Percentiles rank a stretch among this genome's conserved stretches.
phyloP scores from a whole-genome alignment of 306 rosid genomes.

The Neltuma alba region DNA sequence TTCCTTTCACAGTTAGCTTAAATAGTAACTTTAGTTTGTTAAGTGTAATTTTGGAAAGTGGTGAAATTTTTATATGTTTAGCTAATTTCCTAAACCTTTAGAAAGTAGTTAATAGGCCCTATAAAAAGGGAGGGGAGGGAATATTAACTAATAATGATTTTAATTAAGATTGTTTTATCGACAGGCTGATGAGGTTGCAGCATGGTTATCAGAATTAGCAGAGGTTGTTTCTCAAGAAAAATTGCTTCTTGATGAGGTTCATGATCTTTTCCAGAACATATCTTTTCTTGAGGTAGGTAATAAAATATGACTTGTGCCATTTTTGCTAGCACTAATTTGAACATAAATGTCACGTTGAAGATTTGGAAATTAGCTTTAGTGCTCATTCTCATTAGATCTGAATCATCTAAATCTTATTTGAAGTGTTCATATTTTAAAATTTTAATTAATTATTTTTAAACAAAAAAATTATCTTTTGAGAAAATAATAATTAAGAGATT shows the following conservation, averaged over 20 bases:
- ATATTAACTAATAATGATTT: background rate
- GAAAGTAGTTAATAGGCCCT: background rate
- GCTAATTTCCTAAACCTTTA: too few species aligned
- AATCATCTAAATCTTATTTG: too few species aligned
- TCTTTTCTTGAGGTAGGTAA: constrained; percentile 66
- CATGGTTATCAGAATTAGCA: constrained; percentile 60
- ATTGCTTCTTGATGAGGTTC: constrained; percentile 59
- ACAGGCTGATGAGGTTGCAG: constrained; percentile 56
- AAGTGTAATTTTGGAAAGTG: background rate
- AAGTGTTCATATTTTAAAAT: too few species aligned
- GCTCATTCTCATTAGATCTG: too few species aligned
- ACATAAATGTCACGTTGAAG: background rate
- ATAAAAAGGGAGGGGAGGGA: background rate
- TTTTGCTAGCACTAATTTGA: background rate
- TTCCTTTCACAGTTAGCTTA: background rate
- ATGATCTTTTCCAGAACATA: constrained; percentile 47
- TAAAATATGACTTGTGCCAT: background rate
- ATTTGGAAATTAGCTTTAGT: too few species aligned
- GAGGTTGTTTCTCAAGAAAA: constrained; percentile 63
- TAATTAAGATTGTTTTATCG: constrained; percentile 8
- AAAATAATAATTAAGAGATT: too few species aligned
- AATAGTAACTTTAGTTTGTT: too few species aligned
- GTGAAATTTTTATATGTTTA: too few species aligned
- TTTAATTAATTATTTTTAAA: too few species aligned
- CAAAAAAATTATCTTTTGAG: too few species aligned